Evolutionary conservation across 768 basidiomycete genomes (phyloP).

Genomic region (Suillus plorans): DNA sequence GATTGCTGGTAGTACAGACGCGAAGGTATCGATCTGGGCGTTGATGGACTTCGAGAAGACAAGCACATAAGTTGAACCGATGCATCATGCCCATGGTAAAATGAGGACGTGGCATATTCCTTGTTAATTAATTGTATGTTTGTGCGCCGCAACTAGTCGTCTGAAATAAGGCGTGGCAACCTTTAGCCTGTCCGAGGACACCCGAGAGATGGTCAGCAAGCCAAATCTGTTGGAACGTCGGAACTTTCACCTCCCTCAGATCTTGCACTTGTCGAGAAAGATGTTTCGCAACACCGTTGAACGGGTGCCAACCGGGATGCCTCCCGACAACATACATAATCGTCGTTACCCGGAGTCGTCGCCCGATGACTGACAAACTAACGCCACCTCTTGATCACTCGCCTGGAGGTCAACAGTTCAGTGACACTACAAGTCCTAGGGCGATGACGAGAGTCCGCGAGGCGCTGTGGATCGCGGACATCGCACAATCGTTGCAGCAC

Average conservation of each 20-base stretch:
- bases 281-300: neutral
- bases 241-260: neutral
- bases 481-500: neutral
- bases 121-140: neutral
- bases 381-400: neutral
- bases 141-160: neutral
- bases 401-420: neutral
- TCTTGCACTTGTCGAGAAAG: neutral
- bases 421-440: neutral
- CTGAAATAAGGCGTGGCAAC: neutral
- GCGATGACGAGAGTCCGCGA: neutral
- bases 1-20: constrained; percentile 63
- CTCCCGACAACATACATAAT: neutral
- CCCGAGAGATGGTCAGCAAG: neutral
- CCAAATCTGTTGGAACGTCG: neutral
- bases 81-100: neutral
- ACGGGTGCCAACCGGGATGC: neutral
- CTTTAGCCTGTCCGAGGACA: too few species aligned
- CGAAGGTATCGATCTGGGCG: constrained; percentile 71
- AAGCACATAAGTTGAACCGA: neutral
- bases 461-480: neutral
- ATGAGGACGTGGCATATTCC: neutral
- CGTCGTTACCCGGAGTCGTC: neutral
- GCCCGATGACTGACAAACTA: neutral
- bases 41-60: constrained; percentile 50